Conservation (phyloP, 2,329 filamentous ascomycete species). For the Eutypa lata region DNA sequence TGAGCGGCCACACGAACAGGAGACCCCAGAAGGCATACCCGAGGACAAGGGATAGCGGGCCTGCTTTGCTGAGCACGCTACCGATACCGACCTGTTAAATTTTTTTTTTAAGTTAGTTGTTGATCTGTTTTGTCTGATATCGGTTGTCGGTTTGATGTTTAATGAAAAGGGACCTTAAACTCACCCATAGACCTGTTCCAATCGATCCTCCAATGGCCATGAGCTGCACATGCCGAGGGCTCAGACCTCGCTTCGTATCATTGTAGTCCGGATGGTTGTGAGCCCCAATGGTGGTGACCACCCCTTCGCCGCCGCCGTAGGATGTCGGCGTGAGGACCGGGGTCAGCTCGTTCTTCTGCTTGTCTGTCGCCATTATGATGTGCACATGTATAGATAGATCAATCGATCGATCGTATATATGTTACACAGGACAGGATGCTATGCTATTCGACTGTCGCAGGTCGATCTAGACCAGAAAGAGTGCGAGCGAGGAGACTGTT, state of each 20-base stretch:
- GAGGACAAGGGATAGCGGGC: constrained; percentile 41
- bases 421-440: no score
- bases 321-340: no score
- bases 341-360: no score
- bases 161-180: no score
- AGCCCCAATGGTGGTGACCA: constrained; percentile 1
- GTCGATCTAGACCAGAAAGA: no score
- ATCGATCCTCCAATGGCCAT: constrained; percentile 49
- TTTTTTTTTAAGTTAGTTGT: not conserved
- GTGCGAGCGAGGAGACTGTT: no score
- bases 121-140: not conserved
- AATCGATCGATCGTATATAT: no score
- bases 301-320: not conserved
- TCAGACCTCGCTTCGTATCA: constrained; percentile 23
- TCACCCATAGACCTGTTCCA: constrained; percentile 40
- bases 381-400: no score
- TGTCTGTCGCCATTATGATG: no score
- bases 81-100: constrained; percentile 41
- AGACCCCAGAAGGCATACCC: constrained; percentile 43
- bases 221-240: constrained; percentile 43
- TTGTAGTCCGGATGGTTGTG: constrained; percentile 1
- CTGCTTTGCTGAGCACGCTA: constrained; percentile 37
- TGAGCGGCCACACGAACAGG: constrained; percentile 41
- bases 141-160: not conserved
- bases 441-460: no score